These are phyloP conservation scores for Peribolospora baueri DNA, from an alignment of 768 basidiomycete species.

Conservation along the genomic window DNA sequence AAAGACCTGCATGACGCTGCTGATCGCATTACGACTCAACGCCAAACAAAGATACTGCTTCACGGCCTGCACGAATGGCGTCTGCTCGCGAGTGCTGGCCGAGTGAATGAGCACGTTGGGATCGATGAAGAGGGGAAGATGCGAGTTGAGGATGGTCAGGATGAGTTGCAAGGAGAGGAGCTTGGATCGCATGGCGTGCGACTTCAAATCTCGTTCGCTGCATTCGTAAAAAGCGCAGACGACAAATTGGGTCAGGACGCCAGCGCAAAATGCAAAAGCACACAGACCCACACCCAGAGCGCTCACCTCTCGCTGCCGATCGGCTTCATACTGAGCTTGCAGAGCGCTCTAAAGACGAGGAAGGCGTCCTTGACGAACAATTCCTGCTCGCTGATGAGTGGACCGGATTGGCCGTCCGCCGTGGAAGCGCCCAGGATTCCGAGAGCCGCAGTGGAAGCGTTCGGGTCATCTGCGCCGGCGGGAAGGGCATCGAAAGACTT, in stretches of 20 bases:
- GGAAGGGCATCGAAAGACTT: no score
- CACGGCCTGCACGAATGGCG: conserved; percentile 70
- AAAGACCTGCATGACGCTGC: conserved; percentile 85
- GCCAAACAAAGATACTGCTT: conserved; percentile 88
- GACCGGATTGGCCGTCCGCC: neutral
- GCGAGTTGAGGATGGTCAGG: conserved; percentile 68
- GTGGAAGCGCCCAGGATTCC: no score
- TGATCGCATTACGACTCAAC: conserved; percentile 82
- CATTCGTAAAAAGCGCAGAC: conserved; percentile 8
- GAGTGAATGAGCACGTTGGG: conserved; percentile 77
- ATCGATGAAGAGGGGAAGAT: conserved; percentile 73
- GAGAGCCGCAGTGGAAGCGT: no score
- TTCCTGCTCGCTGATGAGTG: conserved; percentile 32
- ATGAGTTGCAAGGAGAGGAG: conserved; percentile 82
- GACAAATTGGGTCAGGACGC: neutral
- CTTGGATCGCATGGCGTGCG: conserved; percentile 93
- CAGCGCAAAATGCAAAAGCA: neutral
- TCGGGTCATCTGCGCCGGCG: no score
- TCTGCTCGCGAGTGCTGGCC: conserved; percentile 62
- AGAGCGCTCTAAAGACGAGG: conserved; percentile 84
- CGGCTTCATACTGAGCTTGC: conserved; percentile 95
- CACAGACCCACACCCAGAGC: neutral
- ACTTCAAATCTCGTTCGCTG: conserved; percentile 85
- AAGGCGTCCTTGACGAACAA: conserved; percentile 93
- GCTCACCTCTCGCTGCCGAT: conserved; percentile 70